Conservation (phyloP, 2,329 filamentous ascomycete species). For the Fusarium anguioides region DNA sequence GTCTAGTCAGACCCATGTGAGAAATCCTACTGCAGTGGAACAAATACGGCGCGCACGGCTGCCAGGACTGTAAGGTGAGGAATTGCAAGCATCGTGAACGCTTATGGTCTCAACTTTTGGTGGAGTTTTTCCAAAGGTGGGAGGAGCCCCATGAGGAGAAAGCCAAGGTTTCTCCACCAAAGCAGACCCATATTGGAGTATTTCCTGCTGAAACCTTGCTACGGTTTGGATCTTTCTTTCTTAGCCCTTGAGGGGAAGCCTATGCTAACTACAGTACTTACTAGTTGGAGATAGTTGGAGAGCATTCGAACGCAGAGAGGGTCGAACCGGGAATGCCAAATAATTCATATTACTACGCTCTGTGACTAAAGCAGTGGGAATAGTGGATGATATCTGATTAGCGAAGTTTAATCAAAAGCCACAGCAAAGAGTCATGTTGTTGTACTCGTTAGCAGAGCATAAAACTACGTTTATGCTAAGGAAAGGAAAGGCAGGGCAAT, state of each 20-base stretch:
- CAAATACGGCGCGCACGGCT: conserved; percentile 4
- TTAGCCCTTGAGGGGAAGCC: neutral
- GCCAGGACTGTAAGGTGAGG: conserved; percentile 7
- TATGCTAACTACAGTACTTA: neutral
- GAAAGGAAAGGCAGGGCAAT: neutral
- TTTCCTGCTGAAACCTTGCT: conserved; percentile 5
- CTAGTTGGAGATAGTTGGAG: conserved; percentile 22
- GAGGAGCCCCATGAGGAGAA: conserved; percentile 34
- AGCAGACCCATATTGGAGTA: conserved; percentile 3
- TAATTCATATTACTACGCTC: neutral
- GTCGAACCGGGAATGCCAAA: neutral
- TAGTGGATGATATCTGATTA: neutral
- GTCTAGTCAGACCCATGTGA: conserved; percentile 10
- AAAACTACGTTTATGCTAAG: neutral
- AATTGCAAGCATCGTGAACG: conserved; percentile 38
- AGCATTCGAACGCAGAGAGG: neutral
- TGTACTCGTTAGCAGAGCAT: neutral
- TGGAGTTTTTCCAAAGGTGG: conserved; percentile 37
- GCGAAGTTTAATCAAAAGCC: neutral
- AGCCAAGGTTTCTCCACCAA: conserved; percentile 21
- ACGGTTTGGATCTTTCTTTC: neutral
- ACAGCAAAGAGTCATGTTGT: neutral
- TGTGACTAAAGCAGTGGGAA: conserved; percentile 1
- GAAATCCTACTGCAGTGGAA: neutral
- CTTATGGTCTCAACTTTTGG: conserved; percentile 29